A percentile compares a stretch with the other conserved stretches of the same genome.
These are phyloP conservation scores for Pichia sporocuriosa DNA, from an alignment of 805 yeast genomes.

Conservation along the genomic window DNA sequence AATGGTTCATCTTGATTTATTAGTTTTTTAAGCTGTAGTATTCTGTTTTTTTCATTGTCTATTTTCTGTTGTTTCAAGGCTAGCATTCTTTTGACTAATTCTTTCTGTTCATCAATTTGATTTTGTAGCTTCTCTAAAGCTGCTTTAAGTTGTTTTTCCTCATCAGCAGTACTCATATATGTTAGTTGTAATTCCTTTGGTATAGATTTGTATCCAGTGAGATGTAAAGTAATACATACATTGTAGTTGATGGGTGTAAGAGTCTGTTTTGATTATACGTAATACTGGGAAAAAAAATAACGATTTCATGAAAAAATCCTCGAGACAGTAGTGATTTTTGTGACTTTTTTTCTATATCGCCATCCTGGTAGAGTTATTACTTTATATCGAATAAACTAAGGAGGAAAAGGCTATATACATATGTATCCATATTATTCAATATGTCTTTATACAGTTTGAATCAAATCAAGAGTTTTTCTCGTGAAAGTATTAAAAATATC, in stretches of 20 bases:
- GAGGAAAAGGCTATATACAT: no score
- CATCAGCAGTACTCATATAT: conserved; percentile 1
- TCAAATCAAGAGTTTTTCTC: conserved; percentile 22
- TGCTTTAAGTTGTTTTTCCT: conserved; percentile 16
- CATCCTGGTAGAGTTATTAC: not conserved
- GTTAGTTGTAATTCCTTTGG: not conserved
- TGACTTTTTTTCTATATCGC: not conserved
- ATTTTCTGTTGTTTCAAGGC: conserved; percentile 1
- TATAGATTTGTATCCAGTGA: no score
- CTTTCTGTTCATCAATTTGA: conserved; percentile 16
- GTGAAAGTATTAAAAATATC: conserved; percentile 25
- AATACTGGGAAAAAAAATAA: no score
- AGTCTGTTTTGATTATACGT: no score
- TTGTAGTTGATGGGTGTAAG: no score
- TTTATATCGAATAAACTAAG: no score
- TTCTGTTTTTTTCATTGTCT: not conserved
- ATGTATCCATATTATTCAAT: not conserved
- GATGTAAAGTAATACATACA: no score
- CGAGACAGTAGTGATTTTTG: not conserved
- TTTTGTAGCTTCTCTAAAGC: conserved; percentile 14
- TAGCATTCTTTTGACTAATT: conserved; percentile 9
- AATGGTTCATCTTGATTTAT: not conserved
- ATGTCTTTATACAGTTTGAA: conserved; percentile 18
- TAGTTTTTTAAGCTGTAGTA: conserved; percentile 1
- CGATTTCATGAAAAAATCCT: no score